Evolutionary conservation across 2,329 filamentous ascomycete genomes (phyloP), one percentile per base, ranked within the genome.

Genomic region (Phaeosphaeriaceae sp.): DNA sequence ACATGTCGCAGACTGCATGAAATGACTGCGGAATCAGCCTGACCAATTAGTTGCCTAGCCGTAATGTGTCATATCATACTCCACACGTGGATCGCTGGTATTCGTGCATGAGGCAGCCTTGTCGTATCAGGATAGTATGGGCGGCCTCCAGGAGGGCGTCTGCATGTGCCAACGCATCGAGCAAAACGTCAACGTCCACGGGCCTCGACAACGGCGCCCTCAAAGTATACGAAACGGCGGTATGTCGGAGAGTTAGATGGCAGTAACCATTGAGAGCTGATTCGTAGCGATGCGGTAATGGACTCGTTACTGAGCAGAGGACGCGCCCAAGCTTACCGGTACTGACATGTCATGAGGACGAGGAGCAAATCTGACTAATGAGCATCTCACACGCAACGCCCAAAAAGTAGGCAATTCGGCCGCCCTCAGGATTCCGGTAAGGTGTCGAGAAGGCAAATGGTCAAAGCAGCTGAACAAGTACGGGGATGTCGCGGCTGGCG

Each of bases 1-100:
- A 52, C 23, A 26, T 52, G 22, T 46, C 19, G 13, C 23, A 21
- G n/a, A 40, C 21, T 9, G 28, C 49, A 35, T 19, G 32, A 51
- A 51, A n/a, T 54, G 11, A 43, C 43, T 54, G 24, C 51, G 40
- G 40, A 54, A 19, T 46, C 42, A 54, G 51, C 51, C 51, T 54
- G 24, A 28, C 17, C 23, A 26, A 46, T 42, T 32, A 24, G 30
- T 54, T 46, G 51, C 51, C 51, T 54, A 11, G n/a, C 32, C 28
- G 10, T 24, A 13, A 8, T 23, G 11, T 21, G 40, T 26, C 51
- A 26, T 23, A 43, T 46, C 21, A 21, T 5, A n/a, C 3, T 11
- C 23, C 26, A 32, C 42, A 54, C 51, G 51, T 54, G 51, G 23
- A 43, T 21, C 40, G 17, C 19, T 46, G 23, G 26, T n/a, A 54